phyloP scores from a whole-genome alignment of 768 basidiomycete species.

The Leccinum barrowsii region DNA sequence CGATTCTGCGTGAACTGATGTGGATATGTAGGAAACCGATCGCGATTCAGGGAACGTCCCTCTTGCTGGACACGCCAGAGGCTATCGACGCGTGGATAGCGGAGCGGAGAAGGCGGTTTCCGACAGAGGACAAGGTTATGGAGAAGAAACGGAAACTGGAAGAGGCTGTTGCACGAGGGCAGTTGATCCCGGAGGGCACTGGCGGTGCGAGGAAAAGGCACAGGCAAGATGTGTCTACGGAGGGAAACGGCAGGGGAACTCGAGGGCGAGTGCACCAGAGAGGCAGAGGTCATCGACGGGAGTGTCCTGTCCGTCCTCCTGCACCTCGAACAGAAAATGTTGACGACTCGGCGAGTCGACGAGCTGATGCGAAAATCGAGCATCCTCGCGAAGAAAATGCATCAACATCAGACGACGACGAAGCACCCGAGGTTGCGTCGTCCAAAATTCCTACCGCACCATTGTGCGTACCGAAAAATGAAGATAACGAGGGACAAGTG shows the following conservation, averaged over 20 bases:
- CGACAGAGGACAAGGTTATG: conserved; percentile 60
- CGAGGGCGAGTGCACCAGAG: conserved; percentile 18
- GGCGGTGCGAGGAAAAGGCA: conserved; percentile 42
- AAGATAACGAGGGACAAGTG: conserved; percentile 4
- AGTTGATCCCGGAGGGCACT: conserved; percentile 51
- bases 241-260: conserved; percentile 1
- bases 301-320: background rate
- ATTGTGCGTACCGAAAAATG: conserved; percentile 6
- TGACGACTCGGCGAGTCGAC: background rate
- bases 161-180: conserved; percentile 79
- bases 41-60: conserved; percentile 74
- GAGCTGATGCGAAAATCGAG: background rate
- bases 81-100: conserved; percentile 81
- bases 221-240: conserved; percentile 24
- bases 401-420: conserved; percentile 37
- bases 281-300: conserved; percentile 32
- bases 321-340: background rate
- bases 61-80: conserved; percentile 78
- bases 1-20: conserved; percentile 3
- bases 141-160: conserved; percentile 80
- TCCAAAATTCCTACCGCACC: conserved; percentile 40
- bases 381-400: conserved; percentile 8
- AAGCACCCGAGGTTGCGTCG: conserved; percentile 54
- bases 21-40: conserved; percentile 55
- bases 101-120: conserved; percentile 86